Evolutionary conservation across 495 filamentous ascomycete species (phyloP).

Genomic region (Neurospora intermedia): DNA sequence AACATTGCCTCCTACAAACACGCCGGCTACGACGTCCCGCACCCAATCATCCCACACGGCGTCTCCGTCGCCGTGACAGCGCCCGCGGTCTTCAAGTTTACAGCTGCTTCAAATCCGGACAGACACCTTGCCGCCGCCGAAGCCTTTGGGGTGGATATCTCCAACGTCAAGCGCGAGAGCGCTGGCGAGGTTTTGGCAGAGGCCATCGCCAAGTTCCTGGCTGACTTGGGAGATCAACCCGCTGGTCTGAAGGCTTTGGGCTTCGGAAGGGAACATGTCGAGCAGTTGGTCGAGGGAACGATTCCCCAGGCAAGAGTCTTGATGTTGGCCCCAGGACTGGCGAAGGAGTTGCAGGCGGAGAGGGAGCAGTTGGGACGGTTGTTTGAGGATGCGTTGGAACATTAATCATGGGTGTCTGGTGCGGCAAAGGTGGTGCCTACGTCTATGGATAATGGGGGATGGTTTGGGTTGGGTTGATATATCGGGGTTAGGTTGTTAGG

Average conservation of each 20-base stretch:
- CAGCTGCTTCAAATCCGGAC: conserved; percentile 79
- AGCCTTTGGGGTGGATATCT: conserved; percentile 80
- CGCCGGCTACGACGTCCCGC: conserved; percentile 60
- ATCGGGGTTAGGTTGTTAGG: background rate
- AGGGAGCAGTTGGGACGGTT: conserved; percentile 37
- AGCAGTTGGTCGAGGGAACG: conserved; percentile 81
- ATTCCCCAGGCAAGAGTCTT: conserved; percentile 83
- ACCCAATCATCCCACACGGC: conserved; percentile 86
- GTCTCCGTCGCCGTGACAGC: conserved; percentile 92
- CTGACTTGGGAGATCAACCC: conserved; percentile 80
- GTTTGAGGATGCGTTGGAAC: conserved; percentile 40
- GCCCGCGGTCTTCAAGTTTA: conserved; percentile 89
- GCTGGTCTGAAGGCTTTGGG: conserved; percentile 74
- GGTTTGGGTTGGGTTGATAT: background rate
- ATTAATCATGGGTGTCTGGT: conserved; percentile 13
- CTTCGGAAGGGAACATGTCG: conserved; percentile 62
- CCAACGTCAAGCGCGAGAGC: conserved; percentile 70
- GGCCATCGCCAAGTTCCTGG: conserved; percentile 68
- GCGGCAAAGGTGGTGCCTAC: background rate
- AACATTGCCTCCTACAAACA: conserved; percentile 79
- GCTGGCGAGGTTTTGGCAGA: conserved; percentile 81
- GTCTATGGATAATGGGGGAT: background rate
- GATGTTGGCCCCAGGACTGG: conserved; percentile 80
- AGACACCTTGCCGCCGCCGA: conserved; percentile 84
- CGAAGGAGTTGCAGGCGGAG: conserved; percentile 56